Conservation (phyloP, 2,329 filamentous ascomycete species). For the Fusarium sterilihyphosum region DNA sequence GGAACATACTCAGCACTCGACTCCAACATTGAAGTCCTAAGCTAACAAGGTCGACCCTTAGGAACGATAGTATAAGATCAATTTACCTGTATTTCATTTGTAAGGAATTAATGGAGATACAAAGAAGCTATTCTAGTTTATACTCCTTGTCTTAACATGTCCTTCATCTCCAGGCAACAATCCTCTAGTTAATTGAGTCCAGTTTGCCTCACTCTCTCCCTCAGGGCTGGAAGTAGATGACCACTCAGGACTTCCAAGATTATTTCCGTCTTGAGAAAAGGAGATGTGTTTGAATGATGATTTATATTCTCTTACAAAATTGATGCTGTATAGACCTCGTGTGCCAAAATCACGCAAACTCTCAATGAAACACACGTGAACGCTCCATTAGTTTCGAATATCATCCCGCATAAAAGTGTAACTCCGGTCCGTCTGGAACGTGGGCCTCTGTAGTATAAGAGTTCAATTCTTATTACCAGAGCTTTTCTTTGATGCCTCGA, state of each 20-base stretch:
- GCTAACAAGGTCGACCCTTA: background rate
- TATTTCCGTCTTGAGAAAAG: too few species aligned
- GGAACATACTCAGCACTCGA: background rate
- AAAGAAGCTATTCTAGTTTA: rapidly evolving
- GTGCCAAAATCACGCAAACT: background rate
- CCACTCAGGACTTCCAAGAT: too few species aligned
- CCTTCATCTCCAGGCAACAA: too few species aligned
- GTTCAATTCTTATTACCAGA: background rate
- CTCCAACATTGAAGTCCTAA: background rate
- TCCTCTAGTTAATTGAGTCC: too few species aligned
- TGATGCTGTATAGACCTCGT: background rate
- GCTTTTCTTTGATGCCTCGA: background rate
- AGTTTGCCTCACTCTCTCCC: too few species aligned
- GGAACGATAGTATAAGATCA: background rate
- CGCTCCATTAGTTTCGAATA: background rate
- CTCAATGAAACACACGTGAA: background rate
- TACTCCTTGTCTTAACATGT: background rate
- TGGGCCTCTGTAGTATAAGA: background rate
- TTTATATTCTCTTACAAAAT: rapidly evolving
- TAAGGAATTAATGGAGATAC: background rate
- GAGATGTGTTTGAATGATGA: rapidly evolving
- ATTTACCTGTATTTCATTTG: background rate
- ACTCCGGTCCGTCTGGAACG: background rate
- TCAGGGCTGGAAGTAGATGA: too few species aligned
- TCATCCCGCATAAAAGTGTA: too few species aligned